Conservation (phyloP, 495 filamentous ascomycete species). For the Apodospora peruviana region DNA sequence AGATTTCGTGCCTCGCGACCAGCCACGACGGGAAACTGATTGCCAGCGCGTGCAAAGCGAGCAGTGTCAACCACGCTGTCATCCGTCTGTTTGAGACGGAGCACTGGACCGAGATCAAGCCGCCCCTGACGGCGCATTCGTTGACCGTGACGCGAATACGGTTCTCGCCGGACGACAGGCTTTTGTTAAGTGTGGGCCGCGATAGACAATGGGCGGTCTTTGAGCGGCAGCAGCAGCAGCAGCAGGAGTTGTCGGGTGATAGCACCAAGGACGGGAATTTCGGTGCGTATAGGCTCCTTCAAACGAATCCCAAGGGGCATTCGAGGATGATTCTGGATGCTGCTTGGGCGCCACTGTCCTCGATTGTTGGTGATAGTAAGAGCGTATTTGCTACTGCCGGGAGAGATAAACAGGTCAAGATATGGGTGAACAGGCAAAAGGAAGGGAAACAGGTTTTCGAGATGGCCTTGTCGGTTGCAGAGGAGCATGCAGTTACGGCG, state of each 20-base stretch:
- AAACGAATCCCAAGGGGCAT: slow-evolving; percentile 77
- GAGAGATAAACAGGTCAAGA: slow-evolving; percentile 76
- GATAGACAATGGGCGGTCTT: slow-evolving; percentile 90
- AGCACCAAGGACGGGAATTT: slow-evolving; percentile 12
- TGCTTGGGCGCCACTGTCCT: slow-evolving; percentile 61
- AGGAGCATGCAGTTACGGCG: slow-evolving; percentile 62
- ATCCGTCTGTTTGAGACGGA: slow-evolving; percentile 84
- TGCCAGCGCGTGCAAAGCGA: slow-evolving; percentile 91
- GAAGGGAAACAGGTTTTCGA: slow-evolving; percentile 28
- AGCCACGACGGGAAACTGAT: slow-evolving; percentile 68
- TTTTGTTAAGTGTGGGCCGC: slow-evolving; percentile 80
- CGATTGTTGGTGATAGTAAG: neutral
- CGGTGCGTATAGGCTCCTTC: slow-evolving; percentile 44
- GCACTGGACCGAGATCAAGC: slow-evolving; percentile 82
- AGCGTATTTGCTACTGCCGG: slow-evolving; percentile 73
- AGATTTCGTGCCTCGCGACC: slow-evolving; percentile 85
- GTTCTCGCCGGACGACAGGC: slow-evolving; percentile 69
- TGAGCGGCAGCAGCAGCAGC: slow-evolving; percentile 34
- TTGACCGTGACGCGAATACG: slow-evolving; percentile 76
- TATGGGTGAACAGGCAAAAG: slow-evolving; percentile 60
- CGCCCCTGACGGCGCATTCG: slow-evolving; percentile 71
- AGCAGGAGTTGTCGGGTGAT: no score
- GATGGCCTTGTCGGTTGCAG: slow-evolving; percentile 13
- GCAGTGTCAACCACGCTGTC: slow-evolving; percentile 87
- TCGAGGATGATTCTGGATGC: slow-evolving; percentile 83